These are phyloP conservation scores for Ophiostoma ulmi DNA, from an alignment of 2,329 filamentous ascomycete species.

Conservation along the genomic window DNA sequence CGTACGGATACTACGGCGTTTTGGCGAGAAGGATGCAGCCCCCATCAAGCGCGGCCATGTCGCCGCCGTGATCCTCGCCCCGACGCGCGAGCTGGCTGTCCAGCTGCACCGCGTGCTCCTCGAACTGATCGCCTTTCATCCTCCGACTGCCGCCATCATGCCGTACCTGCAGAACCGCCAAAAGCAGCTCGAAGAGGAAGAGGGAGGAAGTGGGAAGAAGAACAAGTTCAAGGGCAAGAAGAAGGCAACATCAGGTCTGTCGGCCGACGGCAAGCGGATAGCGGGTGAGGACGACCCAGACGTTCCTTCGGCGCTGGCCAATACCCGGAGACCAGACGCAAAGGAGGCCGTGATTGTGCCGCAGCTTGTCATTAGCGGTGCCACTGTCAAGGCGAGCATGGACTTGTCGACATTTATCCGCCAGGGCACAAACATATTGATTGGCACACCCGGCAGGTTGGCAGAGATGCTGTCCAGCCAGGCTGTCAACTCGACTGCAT, in stretches of 20 bases:
- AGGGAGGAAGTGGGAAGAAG: conserved; percentile 6
- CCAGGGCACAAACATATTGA: conserved; percentile 78
- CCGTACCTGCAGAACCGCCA: conserved; percentile 40
- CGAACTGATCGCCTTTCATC: conserved; percentile 76
- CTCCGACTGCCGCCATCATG: conserved; percentile 64
- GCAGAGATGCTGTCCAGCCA: conserved; percentile 81
- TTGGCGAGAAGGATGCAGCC: conserved; percentile 33
- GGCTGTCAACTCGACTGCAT: conserved; percentile 82
- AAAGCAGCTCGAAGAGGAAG: conserved; percentile 29
- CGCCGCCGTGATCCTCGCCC: conserved; percentile 84
- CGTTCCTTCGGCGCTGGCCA: neutral
- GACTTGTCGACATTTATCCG: conserved; percentile 82
- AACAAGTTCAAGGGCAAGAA: conserved; percentile 46
- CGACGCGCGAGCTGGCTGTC: conserved; percentile 83
- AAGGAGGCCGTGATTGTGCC: conserved; percentile 60
- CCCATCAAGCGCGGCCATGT: conserved; percentile 86
- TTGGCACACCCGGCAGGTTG: conserved; percentile 80
- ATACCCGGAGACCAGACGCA: conserved; percentile 39
- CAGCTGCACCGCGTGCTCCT: conserved; percentile 82
- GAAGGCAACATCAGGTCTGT: conserved; percentile 16
- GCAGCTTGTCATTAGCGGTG: conserved; percentile 82
- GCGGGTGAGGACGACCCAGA: conserved; percentile 24
- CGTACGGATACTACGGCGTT: conserved; percentile 69
- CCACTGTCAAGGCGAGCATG: conserved; percentile 65
- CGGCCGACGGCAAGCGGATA: conserved; percentile 26